Evolutionary conservation across 2,329 filamentous ascomycete genomes (phyloP).

Genomic region (Trichoderma citrinoviride): DNA sequence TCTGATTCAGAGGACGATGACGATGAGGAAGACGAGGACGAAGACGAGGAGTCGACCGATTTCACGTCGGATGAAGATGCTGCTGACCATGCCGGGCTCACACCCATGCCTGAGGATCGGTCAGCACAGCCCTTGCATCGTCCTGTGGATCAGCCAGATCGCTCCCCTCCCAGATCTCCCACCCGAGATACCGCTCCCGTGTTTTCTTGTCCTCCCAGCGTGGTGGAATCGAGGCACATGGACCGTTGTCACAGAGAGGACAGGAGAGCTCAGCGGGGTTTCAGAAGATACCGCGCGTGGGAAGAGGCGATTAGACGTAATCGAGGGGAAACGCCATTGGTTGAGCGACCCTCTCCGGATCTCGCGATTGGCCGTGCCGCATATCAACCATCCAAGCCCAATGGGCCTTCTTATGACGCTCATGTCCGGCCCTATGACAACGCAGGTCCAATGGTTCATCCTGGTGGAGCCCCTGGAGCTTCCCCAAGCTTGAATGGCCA

Average conservation of each 20-base stretch:
- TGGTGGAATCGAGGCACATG: slow-evolving; percentile 24
- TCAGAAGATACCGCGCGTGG: slow-evolving; percentile 48
- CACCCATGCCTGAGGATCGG: slow-evolving; percentile 15
- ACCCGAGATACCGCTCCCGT: background rate
- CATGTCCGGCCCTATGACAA: slow-evolving; percentile 9
- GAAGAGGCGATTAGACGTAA: slow-evolving; percentile 39
- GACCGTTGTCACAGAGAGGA: slow-evolving; percentile 24
- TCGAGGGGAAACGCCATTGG: slow-evolving; percentile 23
- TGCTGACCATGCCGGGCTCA: slow-evolving; percentile 23
- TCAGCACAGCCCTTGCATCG: background rate
- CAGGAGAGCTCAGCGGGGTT: slow-evolving; percentile 44
- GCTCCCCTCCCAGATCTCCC: slow-evolving; percentile 8
- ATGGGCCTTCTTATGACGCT: slow-evolving; percentile 9
- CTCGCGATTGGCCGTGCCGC: slow-evolving; percentile 9
- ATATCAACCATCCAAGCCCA: slow-evolving; percentile 8
- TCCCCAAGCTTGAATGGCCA: slow-evolving; percentile 31
- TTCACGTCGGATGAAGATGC: slow-evolving; percentile 30
- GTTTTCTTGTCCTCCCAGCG: background rate
- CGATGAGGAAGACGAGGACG: slow-evolving; percentile 49
- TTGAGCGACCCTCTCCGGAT: background rate
- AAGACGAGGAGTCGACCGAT: slow-evolving; percentile 40
- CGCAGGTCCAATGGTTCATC: background rate
- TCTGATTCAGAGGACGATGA: slow-evolving; percentile 55
- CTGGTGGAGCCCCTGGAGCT: slow-evolving; percentile 24
- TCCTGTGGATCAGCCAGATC: background rate